Conservation (phyloP, 305 asterid species). For the Galium porrigens region DNA sequence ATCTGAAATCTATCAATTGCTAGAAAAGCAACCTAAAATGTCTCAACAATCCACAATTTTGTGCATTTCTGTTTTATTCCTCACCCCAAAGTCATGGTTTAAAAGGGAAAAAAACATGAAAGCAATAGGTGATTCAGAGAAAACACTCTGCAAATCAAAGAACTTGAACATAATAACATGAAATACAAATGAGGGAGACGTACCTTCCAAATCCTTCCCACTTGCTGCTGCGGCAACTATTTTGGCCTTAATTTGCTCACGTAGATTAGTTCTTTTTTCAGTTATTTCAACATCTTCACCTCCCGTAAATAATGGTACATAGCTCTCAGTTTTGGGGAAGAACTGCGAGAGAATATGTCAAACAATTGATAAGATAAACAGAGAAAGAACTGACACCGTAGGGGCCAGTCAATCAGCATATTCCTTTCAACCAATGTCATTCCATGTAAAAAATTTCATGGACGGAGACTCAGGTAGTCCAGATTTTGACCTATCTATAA, state of each 20-base stretch:
- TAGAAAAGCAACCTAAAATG: neutral
- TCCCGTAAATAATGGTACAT: constrained; percentile 64
- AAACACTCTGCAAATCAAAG: neutral
- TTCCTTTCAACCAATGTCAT: neutral
- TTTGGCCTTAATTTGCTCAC: constrained; percentile 62
- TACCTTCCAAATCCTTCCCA: constrained; percentile 95
- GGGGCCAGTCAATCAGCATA: neutral
- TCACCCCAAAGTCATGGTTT: neutral
- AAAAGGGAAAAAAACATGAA: neutral
- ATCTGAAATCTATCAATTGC: neutral
- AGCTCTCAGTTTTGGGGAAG: constrained; percentile 83
- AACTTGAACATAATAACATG: neutral
- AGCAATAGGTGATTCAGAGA: neutral
- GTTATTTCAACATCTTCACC: constrained; percentile 58
- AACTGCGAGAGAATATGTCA: constrained; percentile 34
- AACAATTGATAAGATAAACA: neutral
- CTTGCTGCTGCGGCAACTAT: constrained; percentile 73
- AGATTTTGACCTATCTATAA: neutral
- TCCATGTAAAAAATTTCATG: neutral
- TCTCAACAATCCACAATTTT: neutral
- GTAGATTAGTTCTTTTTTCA: constrained; percentile 56
- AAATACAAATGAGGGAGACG: constrained; percentile 7
- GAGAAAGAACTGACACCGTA: neutral
- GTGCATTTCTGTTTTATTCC: neutral
- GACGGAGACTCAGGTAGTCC: neutral